phyloP scores from a whole-genome alignment of 257 asterid species.

The Nicotiana obtusifolia region DNA sequence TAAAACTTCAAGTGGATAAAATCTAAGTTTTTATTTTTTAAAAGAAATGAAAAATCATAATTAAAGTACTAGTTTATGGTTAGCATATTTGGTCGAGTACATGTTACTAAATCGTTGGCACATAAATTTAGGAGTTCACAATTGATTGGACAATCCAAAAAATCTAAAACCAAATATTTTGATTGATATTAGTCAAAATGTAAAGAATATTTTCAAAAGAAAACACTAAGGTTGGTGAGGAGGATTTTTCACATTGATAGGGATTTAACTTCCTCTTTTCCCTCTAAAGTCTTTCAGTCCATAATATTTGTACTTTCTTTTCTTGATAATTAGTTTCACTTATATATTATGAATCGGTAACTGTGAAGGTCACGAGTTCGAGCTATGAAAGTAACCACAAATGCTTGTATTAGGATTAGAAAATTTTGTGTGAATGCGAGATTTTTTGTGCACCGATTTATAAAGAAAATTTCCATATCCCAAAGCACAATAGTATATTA shows the following conservation, averaged over 20 bases:
- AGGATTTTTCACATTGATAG: background rate
- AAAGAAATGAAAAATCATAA: background rate
- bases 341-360: too few species aligned
- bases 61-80: background rate
- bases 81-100: background rate
- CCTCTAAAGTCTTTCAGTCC: background rate
- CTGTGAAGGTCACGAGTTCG: too few species aligned
- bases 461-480: background rate
- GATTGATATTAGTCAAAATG: background rate
- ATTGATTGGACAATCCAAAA: background rate
- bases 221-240: background rate
- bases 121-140: background rate
- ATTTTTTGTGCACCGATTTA: too few species aligned
- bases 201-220: background rate
- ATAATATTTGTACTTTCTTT: too few species aligned
- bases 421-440: rapidly evolving
- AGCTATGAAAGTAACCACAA: too few species aligned
- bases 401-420: too few species aligned
- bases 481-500: background rate
- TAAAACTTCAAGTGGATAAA: background rate
- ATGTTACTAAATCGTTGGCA: background rate
- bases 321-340: too few species aligned
- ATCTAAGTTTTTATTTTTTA: background rate
- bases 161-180: background rate
- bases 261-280: background rate